Percentiles rank a stretch among this genome's conserved stretches.
phyloP scores from a whole-genome alignment of 352 stramenopile genomes.

The Phytophthora pinifolia region DNA sequence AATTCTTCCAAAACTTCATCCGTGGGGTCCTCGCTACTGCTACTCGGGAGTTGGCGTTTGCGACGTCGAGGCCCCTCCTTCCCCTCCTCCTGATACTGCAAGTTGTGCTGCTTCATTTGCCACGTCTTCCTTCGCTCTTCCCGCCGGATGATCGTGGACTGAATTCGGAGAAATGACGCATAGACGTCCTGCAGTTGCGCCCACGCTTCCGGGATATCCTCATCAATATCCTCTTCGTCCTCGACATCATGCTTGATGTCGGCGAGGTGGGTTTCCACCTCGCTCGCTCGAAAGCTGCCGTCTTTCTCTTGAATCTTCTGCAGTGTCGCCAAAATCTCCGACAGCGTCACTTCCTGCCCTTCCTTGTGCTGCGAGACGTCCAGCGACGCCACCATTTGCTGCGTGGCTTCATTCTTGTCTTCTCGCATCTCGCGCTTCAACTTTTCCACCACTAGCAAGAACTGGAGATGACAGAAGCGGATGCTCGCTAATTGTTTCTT shows the following conservation, averaged over 20 bases:
- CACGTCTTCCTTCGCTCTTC: constrained; percentile 20
- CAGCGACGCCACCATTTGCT: constrained; percentile 40
- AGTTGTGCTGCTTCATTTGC: constrained; percentile 21
- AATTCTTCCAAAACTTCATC: constrained; percentile 38
- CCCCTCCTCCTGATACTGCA: constrained; percentile 12
- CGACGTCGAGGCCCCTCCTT: constrained; percentile 7
- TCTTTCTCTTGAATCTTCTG: constrained; percentile 38
- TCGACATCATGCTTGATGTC: constrained; percentile 31
- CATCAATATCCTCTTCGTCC: constrained; percentile 22
- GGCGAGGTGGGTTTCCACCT: constrained; percentile 31
- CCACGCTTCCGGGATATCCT: constrained; percentile 26
- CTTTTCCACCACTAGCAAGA: constrained; percentile 45
- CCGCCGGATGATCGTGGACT: constrained; percentile 35
- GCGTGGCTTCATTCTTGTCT: constrained; percentile 22
- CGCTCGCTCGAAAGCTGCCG: constrained; percentile 23
- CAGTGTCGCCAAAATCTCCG: constrained; percentile 38
- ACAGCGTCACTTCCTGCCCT: constrained; percentile 28
- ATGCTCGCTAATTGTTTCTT: constrained; percentile 31
- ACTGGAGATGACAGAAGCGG: constrained; percentile 46
- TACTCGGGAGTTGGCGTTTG: constrained; percentile 23
- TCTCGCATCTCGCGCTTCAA: constrained; percentile 45
- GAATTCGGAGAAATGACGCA: constrained; percentile 43
- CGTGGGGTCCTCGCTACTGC: constrained; percentile 23
- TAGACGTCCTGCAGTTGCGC: constrained; percentile 40
- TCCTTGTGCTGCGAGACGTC: constrained; percentile 16